These are phyloP conservation scores for Senna tora DNA, from an alignment of 306 rosid genomes.

Conservation along the genomic window DNA sequence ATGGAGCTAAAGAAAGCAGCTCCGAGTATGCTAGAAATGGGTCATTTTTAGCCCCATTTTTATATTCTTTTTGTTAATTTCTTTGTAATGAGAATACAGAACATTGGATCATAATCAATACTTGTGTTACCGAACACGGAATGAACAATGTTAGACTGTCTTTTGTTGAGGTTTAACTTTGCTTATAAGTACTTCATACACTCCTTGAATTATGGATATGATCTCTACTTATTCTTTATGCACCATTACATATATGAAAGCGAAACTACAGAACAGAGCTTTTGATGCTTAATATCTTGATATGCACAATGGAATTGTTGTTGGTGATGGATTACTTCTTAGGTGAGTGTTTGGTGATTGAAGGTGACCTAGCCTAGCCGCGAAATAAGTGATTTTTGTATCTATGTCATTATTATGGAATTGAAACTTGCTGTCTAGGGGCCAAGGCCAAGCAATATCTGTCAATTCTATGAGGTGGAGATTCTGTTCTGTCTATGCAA, in stretches of 20 bases:
- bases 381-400: neutral
- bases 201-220: neutral
- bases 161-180: neutral
- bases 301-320: neutral
- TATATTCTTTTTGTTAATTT: conserved; percentile 34
- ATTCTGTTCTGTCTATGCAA: too few species aligned
- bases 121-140: neutral
- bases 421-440: neutral
- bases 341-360: neutral
- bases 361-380: neutral
- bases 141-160: neutral
- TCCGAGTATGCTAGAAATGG: conserved; percentile 33
- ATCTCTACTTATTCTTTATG: neutral
- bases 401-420: neutral
- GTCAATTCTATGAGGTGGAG: neutral
- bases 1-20: conserved; percentile 32
- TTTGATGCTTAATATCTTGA: too few species aligned
- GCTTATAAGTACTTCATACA: neutral
- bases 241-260: neutral
- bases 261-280: neutral
- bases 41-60: conserved; percentile 42
- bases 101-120: neutral
- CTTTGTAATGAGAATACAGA: neutral
- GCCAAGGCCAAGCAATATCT: neutral
- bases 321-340: neutral